Conservation (phyloP, 1,284 basidiomycete genomes). For the Malassezia psittaci region DNA sequence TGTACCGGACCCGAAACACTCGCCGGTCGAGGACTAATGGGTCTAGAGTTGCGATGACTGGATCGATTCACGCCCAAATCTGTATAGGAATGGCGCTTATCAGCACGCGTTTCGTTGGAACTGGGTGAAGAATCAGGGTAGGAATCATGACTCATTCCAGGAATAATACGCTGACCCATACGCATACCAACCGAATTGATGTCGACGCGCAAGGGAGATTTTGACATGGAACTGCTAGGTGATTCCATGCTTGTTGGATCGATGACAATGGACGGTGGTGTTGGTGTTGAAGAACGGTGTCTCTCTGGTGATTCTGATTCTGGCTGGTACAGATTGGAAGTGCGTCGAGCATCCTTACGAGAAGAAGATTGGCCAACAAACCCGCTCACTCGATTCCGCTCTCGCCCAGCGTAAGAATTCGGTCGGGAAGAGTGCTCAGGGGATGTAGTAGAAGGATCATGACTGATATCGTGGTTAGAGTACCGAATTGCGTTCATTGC, state of each 20-base stretch:
- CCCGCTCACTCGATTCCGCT: not conserved
- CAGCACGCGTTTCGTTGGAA: not conserved
- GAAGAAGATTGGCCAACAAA: not conserved
- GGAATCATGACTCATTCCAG: not conserved
- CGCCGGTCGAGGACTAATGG: not conserved
- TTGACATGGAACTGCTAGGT: not conserved
- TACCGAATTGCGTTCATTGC: conserved; percentile 3
- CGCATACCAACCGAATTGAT: conserved; percentile 14
- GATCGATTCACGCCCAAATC: not conserved
- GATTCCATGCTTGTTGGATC: conserved; percentile 1
- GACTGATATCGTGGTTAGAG: not conserved
- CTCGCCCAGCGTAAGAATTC: conserved; percentile 1
- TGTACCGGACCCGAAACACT: not conserved
- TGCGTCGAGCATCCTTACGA: not conserved
- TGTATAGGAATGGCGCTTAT: not conserved
- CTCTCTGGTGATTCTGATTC: not conserved
- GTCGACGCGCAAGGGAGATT: not conserved
- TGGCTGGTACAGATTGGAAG: not conserved
- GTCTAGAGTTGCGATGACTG: not conserved
- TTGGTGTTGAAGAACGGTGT: not conserved
- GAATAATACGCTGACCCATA: conserved; percentile 7
- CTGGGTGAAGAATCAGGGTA: not conserved
- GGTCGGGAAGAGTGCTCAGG: not conserved
- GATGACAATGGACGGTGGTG: conserved; percentile 16
- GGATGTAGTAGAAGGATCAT: not conserved